Evolutionary conservation across 139 green algal species (phyloP).

Genomic region (Micromonas commoda): DNA sequence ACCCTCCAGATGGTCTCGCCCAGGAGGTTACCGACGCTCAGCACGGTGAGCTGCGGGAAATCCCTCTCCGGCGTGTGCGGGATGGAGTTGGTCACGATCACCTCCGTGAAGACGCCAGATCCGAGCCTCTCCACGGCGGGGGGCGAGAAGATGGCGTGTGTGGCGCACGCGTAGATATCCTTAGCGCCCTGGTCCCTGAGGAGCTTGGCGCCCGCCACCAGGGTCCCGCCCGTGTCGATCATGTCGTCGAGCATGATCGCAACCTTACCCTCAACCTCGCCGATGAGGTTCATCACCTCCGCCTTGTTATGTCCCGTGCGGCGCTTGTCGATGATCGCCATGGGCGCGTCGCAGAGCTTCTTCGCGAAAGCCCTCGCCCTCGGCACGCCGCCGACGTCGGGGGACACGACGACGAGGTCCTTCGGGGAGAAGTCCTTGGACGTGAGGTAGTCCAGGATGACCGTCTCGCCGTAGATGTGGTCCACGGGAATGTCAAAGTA

Average conservation of each 20-base stretch:
- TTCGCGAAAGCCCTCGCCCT: slow-evolving; percentile 95
- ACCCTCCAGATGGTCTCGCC: slow-evolving; percentile 98
- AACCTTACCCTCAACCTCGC: slow-evolving; percentile 95
- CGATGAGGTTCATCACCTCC: slow-evolving; percentile 99
- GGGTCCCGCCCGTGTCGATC: slow-evolving; percentile 98
- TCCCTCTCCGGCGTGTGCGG: slow-evolving; percentile 59
- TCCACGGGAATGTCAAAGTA: slow-evolving; percentile 96
- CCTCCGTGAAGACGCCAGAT: slow-evolving; percentile 74
- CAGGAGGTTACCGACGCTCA: slow-evolving; percentile 91
- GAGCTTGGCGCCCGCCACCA: slow-evolving; percentile 82
- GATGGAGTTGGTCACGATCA: slow-evolving; percentile 99
- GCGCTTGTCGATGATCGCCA: slow-evolving; percentile 98
- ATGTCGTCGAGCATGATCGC: slow-evolving; percentile 99
- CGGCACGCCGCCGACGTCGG: slow-evolving; percentile 96
- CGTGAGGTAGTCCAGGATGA: slow-evolving; percentile 97
- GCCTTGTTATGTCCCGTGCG: slow-evolving; percentile 88
- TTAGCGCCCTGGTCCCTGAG: slow-evolving; percentile 54
- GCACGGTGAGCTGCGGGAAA: slow-evolving; percentile 94
- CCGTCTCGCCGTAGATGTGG: slow-evolving; percentile 73
- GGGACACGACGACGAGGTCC: slow-evolving; percentile 95
- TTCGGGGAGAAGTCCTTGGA: slow-evolving; percentile 71
- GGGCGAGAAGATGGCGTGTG: slow-evolving; percentile 91
- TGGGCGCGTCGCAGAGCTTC: slow-evolving; percentile 93
- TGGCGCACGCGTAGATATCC: slow-evolving; percentile 93
- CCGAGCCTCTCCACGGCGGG: slow-evolving; percentile 85